Percentiles rank a stretch among this genome's conserved stretches.
phyloP scores from a whole-genome alignment of 1,284 basidiomycete species.

The Pholiota adiposa region DNA sequence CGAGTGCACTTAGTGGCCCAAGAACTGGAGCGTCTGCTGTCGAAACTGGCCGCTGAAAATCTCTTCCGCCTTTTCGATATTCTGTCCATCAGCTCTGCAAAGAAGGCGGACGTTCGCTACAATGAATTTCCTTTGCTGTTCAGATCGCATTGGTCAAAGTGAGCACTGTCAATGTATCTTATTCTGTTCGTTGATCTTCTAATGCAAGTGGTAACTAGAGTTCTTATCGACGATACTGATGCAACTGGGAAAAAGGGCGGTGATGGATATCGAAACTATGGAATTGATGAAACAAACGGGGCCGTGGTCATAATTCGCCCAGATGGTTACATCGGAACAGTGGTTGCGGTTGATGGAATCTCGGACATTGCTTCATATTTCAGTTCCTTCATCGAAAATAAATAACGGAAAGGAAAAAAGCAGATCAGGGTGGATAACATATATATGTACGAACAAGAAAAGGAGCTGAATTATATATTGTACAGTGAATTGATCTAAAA shows the following conservation, averaged over 20 bases:
- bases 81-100: slow-evolving; percentile 51
- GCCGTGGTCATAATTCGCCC: slow-evolving; percentile 72
- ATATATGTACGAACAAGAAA: background rate
- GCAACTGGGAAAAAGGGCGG: slow-evolving; percentile 43
- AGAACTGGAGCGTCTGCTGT: slow-evolving; percentile 47
- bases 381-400: slow-evolving; percentile 14
- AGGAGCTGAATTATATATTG: slow-evolving; percentile 6
- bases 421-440: background rate
- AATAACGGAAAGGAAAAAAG: background rate
- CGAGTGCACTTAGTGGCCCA: slow-evolving; percentile 48
- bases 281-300: slow-evolving; percentile 51
- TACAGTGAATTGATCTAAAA: slow-evolving; percentile 9
- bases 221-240: slow-evolving; percentile 52
- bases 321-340: slow-evolving; percentile 72
- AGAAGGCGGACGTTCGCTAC: slow-evolving; percentile 51
- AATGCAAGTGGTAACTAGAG: slow-evolving; percentile 38
- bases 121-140: slow-evolving; percentile 54
- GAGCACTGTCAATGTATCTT: slow-evolving; percentile 24
- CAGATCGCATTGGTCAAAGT: slow-evolving; percentile 73
- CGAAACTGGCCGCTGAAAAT: slow-evolving; percentile 34
- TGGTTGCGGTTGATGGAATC: slow-evolving; percentile 52
- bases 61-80: slow-evolving; percentile 54
- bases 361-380: slow-evolving; percentile 21
- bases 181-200: background rate
- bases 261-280: slow-evolving; percentile 57